phyloP scores from a whole-genome alignment of 139 green algal genomes.

The Chlamydomonas incerta region DNA sequence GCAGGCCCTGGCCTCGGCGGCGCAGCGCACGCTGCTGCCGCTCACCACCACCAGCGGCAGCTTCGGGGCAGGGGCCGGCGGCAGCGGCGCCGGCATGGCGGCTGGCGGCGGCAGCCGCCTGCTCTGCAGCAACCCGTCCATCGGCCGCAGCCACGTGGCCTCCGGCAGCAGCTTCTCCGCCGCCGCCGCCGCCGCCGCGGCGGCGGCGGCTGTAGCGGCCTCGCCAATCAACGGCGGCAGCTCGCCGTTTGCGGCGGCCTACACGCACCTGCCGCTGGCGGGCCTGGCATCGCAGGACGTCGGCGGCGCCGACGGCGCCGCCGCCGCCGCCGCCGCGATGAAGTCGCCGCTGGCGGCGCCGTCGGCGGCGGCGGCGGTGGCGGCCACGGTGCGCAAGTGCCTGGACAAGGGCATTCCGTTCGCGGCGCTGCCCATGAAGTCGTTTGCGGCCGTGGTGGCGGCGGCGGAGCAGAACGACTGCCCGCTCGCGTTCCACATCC shows the following conservation, averaged over 20 bases:
- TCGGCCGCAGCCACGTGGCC: not conserved
- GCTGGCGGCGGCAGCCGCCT: too few species aligned
- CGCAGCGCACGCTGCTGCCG: constrained; percentile 4
- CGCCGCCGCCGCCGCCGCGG: too few species aligned
- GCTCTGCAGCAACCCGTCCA: too few species aligned
- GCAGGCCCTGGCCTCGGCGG: not conserved
- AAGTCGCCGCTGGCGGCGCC: not conserved
- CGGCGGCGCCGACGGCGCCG: not conserved
- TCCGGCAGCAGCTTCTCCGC: not conserved
- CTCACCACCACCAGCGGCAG: not conserved
- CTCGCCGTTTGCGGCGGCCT: too few species aligned
- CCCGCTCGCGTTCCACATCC: not conserved
- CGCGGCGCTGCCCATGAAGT: not conserved
- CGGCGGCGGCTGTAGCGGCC: too few species aligned
- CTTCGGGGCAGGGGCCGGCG: not conserved
- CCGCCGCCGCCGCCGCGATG: not conserved
- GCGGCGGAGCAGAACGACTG: constrained; percentile 19
- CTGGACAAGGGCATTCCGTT: constrained; percentile 31
- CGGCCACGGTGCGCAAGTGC: not conserved
- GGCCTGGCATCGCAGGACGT: not conserved
- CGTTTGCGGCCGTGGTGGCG: not conserved
- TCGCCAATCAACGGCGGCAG: not conserved
- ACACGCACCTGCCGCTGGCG: too few species aligned
- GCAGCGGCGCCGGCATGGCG: not conserved
- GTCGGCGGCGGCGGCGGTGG: not conserved